Conservation (phyloP, 225 moss, liverwort and hornwort genomes). For the Rhytidiadelphus loreus region DNA sequence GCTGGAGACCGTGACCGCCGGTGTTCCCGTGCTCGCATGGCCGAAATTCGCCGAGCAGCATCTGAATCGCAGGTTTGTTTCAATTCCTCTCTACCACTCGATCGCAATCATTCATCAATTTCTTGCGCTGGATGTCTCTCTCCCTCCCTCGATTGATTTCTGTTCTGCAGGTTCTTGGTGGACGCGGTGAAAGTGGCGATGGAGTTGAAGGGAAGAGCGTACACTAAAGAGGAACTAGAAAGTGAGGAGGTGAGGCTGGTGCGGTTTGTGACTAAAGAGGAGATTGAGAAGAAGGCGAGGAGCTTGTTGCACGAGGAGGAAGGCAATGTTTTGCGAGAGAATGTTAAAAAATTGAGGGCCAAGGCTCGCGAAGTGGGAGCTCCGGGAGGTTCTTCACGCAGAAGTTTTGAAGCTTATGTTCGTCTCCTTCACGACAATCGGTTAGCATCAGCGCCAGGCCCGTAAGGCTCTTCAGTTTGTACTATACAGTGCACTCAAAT, state of each 20-base stretch:
- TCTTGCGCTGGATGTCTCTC: background rate
- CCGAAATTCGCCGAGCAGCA: conserved; percentile 34
- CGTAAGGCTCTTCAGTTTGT: background rate
- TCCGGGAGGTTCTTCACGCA: conserved; percentile 2
- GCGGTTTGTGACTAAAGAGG: background rate
- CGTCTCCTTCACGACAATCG: conserved; percentile 1
- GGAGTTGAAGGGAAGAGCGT: background rate
- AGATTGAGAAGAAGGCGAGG: conserved; percentile 20
- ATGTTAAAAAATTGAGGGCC: background rate
- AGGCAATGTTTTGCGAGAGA: background rate
- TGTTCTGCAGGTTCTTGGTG: conserved; percentile 10
- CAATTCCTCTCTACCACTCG: background rate
- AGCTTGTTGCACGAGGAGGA: conserved; percentile 8
- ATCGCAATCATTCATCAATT: background rate
- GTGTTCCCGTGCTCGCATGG: conserved; percentile 40
- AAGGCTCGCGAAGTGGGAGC: background rate
- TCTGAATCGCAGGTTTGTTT: conserved; percentile 12
- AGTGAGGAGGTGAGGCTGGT: background rate
- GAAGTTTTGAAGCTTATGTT: conserved; percentile 23
- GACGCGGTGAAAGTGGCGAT: conserved; percentile 13
- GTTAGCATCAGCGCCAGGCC: background rate
- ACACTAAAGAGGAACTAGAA: conserved; percentile 5
- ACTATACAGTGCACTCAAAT: background rate
- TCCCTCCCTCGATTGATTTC: background rate
- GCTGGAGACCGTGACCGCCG: conserved; percentile 10